A percentile compares a stretch with the other conserved stretches of the same genome.
phyloP scores from a whole-genome alignment of 202 grass and related monocot genomes.

The Carex sylvatica region DNA sequence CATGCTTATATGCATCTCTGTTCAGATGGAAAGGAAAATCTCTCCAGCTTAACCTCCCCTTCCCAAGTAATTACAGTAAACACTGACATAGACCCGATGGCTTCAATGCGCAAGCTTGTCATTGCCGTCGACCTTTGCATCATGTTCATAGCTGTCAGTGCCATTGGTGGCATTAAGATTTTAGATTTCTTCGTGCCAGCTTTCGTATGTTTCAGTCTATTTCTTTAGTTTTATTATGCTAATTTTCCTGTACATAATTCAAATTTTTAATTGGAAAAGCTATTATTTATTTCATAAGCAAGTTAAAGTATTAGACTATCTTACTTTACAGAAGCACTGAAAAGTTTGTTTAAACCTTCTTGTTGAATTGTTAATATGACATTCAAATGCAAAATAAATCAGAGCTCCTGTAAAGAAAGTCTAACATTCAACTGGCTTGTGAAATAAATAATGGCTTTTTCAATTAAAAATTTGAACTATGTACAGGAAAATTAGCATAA shows the following conservation, averaged over 20 bases:
- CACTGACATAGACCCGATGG: slow-evolving; percentile 46
- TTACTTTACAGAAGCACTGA: neutral
- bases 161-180: slow-evolving; percentile 66
- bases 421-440: neutral
- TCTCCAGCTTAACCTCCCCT: neutral
- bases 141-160: slow-evolving; percentile 82
- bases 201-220: too few relatives aligned
- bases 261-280: neutral
- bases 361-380: neutral
- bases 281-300: neutral
- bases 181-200: too few relatives aligned
- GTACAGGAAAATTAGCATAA: neutral
- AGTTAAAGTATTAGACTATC: neutral
- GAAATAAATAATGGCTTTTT: neutral
- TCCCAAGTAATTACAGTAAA: slow-evolving; percentile 59
- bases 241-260: too few relatives aligned
- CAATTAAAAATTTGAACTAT: neutral
- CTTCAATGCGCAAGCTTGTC: slow-evolving; percentile 81
- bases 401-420: too few relatives aligned
- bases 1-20: neutral
- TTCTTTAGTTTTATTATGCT: too few relatives aligned
- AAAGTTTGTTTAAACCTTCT: neutral
- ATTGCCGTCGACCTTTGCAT: slow-evolving; percentile 72
- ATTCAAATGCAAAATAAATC: neutral
- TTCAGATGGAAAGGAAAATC: slow-evolving; percentile 59